Percentiles rank a stretch among this genome's conserved stretches.
phyloP scores from a whole-genome alignment of 768 basidiomycete genomes.

The Leccinum boreale region DNA sequence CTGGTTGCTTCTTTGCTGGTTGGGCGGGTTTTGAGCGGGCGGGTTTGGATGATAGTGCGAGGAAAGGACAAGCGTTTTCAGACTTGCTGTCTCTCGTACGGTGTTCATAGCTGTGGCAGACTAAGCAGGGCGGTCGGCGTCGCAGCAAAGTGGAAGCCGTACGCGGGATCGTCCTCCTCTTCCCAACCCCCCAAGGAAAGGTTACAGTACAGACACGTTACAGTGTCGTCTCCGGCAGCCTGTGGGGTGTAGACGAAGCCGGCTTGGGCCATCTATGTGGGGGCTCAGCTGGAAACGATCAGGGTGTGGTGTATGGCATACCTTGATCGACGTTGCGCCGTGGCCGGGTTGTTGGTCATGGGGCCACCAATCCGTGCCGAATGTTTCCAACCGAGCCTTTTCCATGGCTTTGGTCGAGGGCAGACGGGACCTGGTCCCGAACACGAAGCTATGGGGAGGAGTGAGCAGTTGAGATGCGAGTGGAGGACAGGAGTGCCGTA shows the following conservation, averaged over 20 bases:
- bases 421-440: slow-evolving; percentile 55
- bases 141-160: slow-evolving; percentile 25
- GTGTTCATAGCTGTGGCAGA: slow-evolving; percentile 62
- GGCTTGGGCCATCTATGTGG: slow-evolving; percentile 70
- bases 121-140: slow-evolving; percentile 4
- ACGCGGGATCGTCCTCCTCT: slow-evolving; percentile 83
- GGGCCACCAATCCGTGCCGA: slow-evolving; percentile 71
- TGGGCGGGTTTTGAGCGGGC: slow-evolving; percentile 31
- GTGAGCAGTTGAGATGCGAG: not conserved
- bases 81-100: slow-evolving; percentile 58
- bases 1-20: slow-evolving; percentile 23
- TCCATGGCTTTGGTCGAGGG: slow-evolving; percentile 70
- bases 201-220: slow-evolving; percentile 83
- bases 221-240: slow-evolving; percentile 68
- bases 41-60: slow-evolving; percentile 33
- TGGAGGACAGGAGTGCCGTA: slow-evolving; percentile 30
- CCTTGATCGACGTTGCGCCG: slow-evolving; percentile 70
- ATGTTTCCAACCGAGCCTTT: slow-evolving; percentile 68
- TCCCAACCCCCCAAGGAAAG: slow-evolving; percentile 86
- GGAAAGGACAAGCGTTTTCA: slow-evolving; percentile 41
- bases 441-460: slow-evolving; percentile 36
- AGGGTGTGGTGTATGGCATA: slow-evolving; percentile 18
- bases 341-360: slow-evolving; percentile 63
- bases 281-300: not conserved
- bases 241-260: slow-evolving; percentile 84